phyloP scores from a whole-genome alignment of 768 basidiomycete genomes.

The Cystofilobasidium ferigula region DNA sequence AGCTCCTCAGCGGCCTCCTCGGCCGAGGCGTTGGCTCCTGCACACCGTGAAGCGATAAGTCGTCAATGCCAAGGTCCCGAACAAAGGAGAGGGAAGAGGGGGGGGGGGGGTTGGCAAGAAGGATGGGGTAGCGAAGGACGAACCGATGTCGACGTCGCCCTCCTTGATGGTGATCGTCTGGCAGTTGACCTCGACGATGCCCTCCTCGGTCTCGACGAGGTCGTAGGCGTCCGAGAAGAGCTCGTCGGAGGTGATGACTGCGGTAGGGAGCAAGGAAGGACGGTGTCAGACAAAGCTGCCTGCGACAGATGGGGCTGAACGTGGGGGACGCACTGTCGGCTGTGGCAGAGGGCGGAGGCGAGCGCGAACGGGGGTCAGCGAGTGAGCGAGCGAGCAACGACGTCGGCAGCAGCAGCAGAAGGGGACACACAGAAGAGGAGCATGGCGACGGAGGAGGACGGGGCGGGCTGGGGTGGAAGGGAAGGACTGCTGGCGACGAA shows the following conservation, averaged over 20 bases:
- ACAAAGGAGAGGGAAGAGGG: not conserved
- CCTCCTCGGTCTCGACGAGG: constrained; percentile 64
- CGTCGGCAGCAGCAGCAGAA: not conserved
- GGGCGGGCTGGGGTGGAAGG: constrained; percentile 4
- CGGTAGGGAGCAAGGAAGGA: constrained; percentile 35
- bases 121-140: constrained; percentile 31
- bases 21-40: constrained; percentile 84
- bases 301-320: not conserved
- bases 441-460: constrained; percentile 5
- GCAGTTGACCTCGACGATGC: constrained; percentile 83
- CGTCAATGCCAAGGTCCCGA: too few relatives aligned
- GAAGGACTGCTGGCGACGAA: not conserved
- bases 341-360: not conserved
- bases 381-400: not conserved
- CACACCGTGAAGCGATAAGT: too few relatives aligned
- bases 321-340: constrained; percentile 11
- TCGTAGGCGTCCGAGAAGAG: constrained; percentile 91
- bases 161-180: constrained; percentile 54
- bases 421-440: constrained; percentile 16
- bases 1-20: constrained; percentile 74
- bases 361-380: not conserved
- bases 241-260: constrained; percentile 65
- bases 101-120: not conserved
- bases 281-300: not conserved
- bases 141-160: constrained; percentile 84